These are phyloP conservation scores for Erucastrum elatum DNA, from an alignment of 345 rosid genomes.

Conservation along the genomic window DNA sequence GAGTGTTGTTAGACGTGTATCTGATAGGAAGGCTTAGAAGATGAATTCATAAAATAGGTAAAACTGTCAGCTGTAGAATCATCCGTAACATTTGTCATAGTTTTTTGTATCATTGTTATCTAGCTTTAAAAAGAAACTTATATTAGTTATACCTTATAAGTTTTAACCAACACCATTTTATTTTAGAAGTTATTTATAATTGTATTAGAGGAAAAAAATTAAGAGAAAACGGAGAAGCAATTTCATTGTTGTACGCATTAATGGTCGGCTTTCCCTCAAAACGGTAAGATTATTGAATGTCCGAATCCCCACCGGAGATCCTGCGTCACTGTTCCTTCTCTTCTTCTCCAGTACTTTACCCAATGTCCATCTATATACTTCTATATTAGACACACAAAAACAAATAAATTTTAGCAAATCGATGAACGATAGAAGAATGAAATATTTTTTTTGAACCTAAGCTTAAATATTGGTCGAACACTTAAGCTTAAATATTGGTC, in stretches of 20 bases:
- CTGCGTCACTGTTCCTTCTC: conserved; percentile 38
- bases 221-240: conserved; percentile 17
- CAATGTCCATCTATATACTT: neutral
- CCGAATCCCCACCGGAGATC: conserved; percentile 41
- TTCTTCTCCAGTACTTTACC: conserved; percentile 16
- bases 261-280: conserved; percentile 38
- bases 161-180: neutral
- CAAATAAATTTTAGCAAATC: neutral
- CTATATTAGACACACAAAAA: neutral
- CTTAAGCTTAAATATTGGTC: neutral
- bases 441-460: neutral
- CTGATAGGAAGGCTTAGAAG: no score
- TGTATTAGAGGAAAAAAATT: neutral
- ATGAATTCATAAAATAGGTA: no score
- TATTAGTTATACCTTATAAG: neutral
- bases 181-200: neutral
- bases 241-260: conserved; percentile 36
- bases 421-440: conserved; percentile 24
- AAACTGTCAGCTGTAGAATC: no score
- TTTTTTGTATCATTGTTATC: no score
- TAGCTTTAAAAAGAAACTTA: neutral
- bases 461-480: neutral
- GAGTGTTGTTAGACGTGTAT: no score
- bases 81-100: no score
- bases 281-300: conserved; percentile 40